phyloP scores from a whole-genome alignment of 2,329 filamentous ascomycete species.

The Fusarium sambucinum region DNA sequence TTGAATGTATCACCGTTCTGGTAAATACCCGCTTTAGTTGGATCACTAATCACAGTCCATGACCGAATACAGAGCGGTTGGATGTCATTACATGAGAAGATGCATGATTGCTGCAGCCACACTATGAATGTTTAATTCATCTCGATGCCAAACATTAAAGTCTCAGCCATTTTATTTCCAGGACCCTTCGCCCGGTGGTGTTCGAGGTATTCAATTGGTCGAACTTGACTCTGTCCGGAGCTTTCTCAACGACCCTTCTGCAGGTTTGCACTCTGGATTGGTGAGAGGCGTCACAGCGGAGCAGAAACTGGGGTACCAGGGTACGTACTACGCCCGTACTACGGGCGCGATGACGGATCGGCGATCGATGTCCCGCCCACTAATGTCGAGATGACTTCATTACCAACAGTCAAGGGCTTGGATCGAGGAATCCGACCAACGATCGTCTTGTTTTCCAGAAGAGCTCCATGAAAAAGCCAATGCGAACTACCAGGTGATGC shows the following conservation, averaged over 20 bases:
- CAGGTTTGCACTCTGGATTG: conserved; percentile 6
- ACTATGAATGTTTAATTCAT: neutral
- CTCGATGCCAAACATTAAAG: conserved; percentile 10
- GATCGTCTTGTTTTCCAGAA: conserved; percentile 29
- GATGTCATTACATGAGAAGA: neutral
- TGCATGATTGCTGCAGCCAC: conserved; percentile 7
- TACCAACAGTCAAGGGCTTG: conserved; percentile 14
- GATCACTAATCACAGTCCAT: conserved; percentile 28
- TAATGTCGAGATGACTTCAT: conserved; percentile 46
- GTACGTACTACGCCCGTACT: too few relatives aligned
- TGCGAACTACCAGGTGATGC: conserved; percentile 18
- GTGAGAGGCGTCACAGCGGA: conserved; percentile 35
- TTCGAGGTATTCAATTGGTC: neutral
- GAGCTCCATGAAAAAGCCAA: conserved; percentile 6
- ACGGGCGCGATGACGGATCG: conserved; percentile 29
- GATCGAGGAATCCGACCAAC: conserved; percentile 40
- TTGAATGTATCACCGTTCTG: conserved; percentile 41
- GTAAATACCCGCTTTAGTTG: conserved; percentile 7
- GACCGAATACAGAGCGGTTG: conserved; percentile 1
- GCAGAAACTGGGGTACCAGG: conserved; percentile 24
- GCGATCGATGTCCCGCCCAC: conserved; percentile 33
- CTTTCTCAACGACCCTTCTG: conserved; percentile 1
- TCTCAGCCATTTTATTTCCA: conserved; percentile 8
- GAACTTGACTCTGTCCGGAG: conserved; percentile 2
- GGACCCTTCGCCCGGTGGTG: neutral